Base-by-base conservation (phyloP, 2,329 filamentous ascomycete species). In the Exophiala calicioides region DNA sequence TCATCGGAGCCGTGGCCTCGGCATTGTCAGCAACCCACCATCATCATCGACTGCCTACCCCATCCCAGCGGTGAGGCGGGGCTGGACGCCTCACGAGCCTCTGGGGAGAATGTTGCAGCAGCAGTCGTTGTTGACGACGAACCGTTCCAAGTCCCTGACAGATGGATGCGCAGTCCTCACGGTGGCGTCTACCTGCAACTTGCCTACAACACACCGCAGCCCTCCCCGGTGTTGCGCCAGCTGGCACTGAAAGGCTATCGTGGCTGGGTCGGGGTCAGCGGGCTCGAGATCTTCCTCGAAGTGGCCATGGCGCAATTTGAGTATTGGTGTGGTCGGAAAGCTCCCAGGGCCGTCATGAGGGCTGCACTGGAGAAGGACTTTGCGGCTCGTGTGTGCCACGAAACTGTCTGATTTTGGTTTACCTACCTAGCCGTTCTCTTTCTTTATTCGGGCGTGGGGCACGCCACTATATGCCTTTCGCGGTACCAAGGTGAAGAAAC, bases 251-350 rank as follows among this genome's bases (percentile, higher is more conserved):
- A 18, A 9, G 18, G 13, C 3, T 10, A 20, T 9, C 30, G 27
- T 19, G 45, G 45, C 6, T 90, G 86, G 85, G 82, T 88, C 0
- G 76, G 85, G 13, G 80, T 90, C 65, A 85, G 90, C 58, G 85
- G 86, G 0, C 68, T 90, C 7, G 86, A 90, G 57, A 74, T 89
- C 34, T 66, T 90, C 7, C 85, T 84, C 0, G 87, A 90, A 62
- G 86, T 90, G 61, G 86, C 84, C 0, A 88, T 86, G 66, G 86
- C 86, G 1, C 86, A 90, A 58, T 90, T 90, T 60, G 87, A 90
- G 65, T 66, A 90, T 2, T 88, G 90, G 61, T 90, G 86, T 0
- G 86, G 86, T 0, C 73, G 84, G 33, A 77, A 82, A 63, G 85
- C 85, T 10, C 85, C 85, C 2, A 76, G 85, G 16, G 71, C 80